These are phyloP conservation scores for Geotrichum citri-aurantii DNA, from an alignment of 1,139 yeast genomes.

Conservation along the genomic window DNA sequence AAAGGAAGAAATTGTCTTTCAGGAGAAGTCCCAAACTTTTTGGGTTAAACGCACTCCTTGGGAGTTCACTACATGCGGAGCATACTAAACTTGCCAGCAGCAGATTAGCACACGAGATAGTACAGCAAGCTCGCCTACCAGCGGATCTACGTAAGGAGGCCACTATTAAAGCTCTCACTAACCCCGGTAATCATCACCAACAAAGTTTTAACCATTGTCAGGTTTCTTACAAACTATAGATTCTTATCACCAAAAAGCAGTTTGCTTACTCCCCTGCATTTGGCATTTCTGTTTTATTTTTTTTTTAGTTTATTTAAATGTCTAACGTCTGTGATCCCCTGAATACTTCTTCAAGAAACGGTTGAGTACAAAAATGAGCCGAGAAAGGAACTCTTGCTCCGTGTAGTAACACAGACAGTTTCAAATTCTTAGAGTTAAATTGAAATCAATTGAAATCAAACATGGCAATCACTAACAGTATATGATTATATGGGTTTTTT, in stretches of 20 bases:
- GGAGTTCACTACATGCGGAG: background rate
- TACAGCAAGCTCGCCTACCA: background rate
- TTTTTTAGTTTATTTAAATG: background rate
- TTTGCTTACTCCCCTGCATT: background rate
- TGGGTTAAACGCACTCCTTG: background rate
- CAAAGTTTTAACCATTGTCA: background rate
- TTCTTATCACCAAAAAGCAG: background rate
- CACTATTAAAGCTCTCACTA: background rate
- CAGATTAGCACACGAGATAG: background rate
- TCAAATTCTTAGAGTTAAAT: background rate
- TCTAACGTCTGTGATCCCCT: background rate
- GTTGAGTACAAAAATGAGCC: background rate
- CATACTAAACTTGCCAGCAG: background rate
- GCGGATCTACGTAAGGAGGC: background rate
- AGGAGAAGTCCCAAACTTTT: background rate
- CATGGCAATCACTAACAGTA: no score
- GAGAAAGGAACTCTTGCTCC: background rate
- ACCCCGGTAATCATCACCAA: background rate
- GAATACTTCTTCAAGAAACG: background rate
- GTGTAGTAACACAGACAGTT: background rate
- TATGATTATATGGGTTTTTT: no score
- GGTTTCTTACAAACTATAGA: no score
- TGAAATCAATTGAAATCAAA: background rate
- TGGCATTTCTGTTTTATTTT: no score
- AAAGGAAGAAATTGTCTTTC: background rate